These are phyloP conservation scores for Wickerhamiella hasegawae DNA, from an alignment of 805 yeast genomes.

Conservation along the genomic window DNA sequence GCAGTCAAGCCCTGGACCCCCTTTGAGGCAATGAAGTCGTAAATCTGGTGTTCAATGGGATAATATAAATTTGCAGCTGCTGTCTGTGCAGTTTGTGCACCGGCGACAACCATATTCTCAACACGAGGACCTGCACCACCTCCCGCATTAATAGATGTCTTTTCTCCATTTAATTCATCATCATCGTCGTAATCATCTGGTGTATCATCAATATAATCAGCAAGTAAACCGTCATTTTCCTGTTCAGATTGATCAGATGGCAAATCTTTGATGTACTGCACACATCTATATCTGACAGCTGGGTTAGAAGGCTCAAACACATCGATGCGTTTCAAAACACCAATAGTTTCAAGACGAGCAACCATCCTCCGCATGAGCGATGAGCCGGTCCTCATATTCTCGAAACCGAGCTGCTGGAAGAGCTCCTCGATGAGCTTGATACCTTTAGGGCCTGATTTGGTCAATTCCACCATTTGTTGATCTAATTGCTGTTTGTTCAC, in stretches of 20 bases:
- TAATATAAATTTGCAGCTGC: no score
- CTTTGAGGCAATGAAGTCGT: slow-evolving; percentile 26
- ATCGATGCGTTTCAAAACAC: slow-evolving; percentile 19
- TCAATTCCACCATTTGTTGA: slow-evolving; percentile 13
- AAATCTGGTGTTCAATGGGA: slow-evolving; percentile 52
- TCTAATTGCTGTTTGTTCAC: slow-evolving; percentile 1
- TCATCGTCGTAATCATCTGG: slow-evolving; percentile 25
- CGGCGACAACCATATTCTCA: slow-evolving; percentile 2
- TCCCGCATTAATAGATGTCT: slow-evolving; percentile 13
- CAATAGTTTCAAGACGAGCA: slow-evolving; percentile 14
- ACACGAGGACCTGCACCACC: slow-evolving; percentile 10
- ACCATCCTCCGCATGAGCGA: slow-evolving; percentile 15
- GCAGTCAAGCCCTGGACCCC: slow-evolving; percentile 41
- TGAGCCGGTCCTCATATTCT: slow-evolving; percentile 15
- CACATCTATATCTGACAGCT: slow-evolving; percentile 20
- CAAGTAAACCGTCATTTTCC: no score
- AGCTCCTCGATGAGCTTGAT: slow-evolving; percentile 22
- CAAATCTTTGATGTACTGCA: slow-evolving; percentile 20
- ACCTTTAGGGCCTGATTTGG: slow-evolving; percentile 20
- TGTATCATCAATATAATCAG: slow-evolving; percentile 19
- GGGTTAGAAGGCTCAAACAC: slow-evolving; percentile 21
- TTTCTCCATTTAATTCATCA: slow-evolving; percentile 17
- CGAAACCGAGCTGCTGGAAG: slow-evolving; percentile 25
- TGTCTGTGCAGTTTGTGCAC: no score
- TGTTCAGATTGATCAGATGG: no score